Evolutionary conservation across 2,329 filamentous ascomycete species (phyloP), one percentile per base, ranked within the genome.

Genomic region (Ambrosiella cleistominuta): DNA sequence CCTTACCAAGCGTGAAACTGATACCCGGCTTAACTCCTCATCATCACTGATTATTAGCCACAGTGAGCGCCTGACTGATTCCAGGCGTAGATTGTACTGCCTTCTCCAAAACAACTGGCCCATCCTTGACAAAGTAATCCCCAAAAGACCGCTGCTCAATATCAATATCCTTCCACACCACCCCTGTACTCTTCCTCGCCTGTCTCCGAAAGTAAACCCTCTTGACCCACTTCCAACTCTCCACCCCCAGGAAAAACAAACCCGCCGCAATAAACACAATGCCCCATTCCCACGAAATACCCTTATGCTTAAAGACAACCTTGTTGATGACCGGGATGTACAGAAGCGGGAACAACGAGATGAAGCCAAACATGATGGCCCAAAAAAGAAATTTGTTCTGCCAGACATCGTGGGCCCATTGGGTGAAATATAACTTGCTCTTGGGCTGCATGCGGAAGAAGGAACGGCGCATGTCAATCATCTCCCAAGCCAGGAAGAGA

Each of bases 401-500:
- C 82, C 82, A 86, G 54, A 87, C 74, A 64, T 85, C 81, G 60
- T 74, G 64, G 64, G 80, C 75, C 82, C 83, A 87, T 64, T 85
- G 79, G 0, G 79, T 82, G 59, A 83, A 74, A 66, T 81, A 79
- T 59, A 70, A 71, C 64, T 77, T 80, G 27, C 75, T 78, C 13
- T 73, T 72, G 0, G 83, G 80, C 64, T 85, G 78, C 80, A 88
- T 85, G 64, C 78, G 75, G 76, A 89, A 88, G 72, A 89, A 86
- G 7, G 79, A 83, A 49, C 82, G 79, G 19, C 85, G 81, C 70
- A 84, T 77, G 64, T 86, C 76, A 61, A 87, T 75, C 77, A 87
- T 84, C 67, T 89, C 84, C 85, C 85, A 89, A 0, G 86, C 85
- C 4, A 87, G 74, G 71, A 88, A 86, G 15, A 88, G 75, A 0